Evolutionary conservation across 2,329 filamentous ascomycete species (phyloP).

Genomic region (Aspergillus sp.): DNA sequence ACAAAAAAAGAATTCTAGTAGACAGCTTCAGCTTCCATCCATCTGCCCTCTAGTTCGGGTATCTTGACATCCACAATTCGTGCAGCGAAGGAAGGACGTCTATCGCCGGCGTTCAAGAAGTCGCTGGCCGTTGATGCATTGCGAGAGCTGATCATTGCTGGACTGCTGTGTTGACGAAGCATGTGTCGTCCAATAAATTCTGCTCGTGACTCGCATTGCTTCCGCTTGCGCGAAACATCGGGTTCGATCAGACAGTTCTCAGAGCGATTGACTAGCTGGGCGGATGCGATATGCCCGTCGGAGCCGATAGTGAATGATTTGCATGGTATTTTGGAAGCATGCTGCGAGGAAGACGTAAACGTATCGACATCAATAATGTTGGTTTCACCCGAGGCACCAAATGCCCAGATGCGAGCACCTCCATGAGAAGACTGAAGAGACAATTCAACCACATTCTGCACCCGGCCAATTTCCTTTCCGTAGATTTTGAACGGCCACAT

Average conservation of each 20-base stretch:
- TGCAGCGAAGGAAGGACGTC: slow-evolving; percentile 34
- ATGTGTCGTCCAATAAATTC: slow-evolving; percentile 27
- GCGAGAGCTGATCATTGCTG: slow-evolving; percentile 4
- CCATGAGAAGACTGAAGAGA: slow-evolving; percentile 45
- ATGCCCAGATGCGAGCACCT: slow-evolving; percentile 54
- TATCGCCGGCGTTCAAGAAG: slow-evolving; percentile 1
- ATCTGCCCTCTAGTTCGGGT: slow-evolving; percentile 28
- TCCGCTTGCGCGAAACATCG: slow-evolving; percentile 26
- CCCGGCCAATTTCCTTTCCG: slow-evolving; percentile 50
- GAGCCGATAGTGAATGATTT: slow-evolving; percentile 24
- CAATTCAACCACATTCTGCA: slow-evolving; percentile 51
- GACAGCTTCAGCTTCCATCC: slow-evolving; percentile 16
- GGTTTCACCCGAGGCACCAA: slow-evolving; percentile 46
- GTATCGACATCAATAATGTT: slow-evolving; percentile 49
- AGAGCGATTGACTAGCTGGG: slow-evolving; percentile 16
- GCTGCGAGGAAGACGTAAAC: slow-evolving; percentile 17
- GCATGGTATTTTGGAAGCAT: slow-evolving; percentile 19
- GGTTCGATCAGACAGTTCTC: slow-evolving; percentile 11
- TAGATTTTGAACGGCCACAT: slow-evolving; percentile 52
- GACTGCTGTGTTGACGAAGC: slow-evolving; percentile 9
- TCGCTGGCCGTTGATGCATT: slow-evolving; percentile 1
- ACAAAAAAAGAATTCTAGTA: neutral
- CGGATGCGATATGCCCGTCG: slow-evolving; percentile 28
- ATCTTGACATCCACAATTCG: slow-evolving; percentile 39
- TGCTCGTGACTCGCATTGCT: slow-evolving; percentile 20